Evolutionary conservation across 2,329 filamentous ascomycete species (phyloP).

Genomic region (Aureobasidium sp.): DNA sequence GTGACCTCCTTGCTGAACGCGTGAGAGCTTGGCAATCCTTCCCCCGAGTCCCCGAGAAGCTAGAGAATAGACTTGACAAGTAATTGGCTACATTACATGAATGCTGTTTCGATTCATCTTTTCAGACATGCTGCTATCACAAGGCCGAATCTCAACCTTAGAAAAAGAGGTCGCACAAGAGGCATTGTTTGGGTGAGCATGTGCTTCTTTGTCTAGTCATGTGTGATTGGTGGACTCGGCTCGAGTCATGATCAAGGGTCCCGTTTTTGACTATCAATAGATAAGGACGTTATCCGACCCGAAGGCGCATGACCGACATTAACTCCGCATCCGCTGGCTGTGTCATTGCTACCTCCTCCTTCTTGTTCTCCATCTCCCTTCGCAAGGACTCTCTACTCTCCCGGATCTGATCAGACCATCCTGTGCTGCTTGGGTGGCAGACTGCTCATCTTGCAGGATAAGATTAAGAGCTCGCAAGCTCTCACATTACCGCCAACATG

Average conservation of each 20-base stretch:
- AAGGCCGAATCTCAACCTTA: neutral
- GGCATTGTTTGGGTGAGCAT: neutral
- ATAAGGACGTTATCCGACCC: slow-evolving; percentile 4
- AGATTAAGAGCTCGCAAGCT: neutral
- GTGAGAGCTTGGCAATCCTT: slow-evolving; percentile 6
- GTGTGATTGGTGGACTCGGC: neutral
- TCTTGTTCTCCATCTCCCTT: neutral
- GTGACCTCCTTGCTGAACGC: neutral
- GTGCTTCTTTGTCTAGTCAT: neutral
- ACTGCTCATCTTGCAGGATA: neutral
- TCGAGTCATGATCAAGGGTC: neutral
- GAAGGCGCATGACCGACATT: slow-evolving; percentile 10
- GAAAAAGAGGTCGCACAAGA: neutral
- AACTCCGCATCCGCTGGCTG: slow-evolving; percentile 10
- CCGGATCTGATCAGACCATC: neutral
- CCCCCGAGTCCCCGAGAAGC: neutral
- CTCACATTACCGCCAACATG: slow-evolving; percentile 46
- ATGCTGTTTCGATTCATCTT: neutral
- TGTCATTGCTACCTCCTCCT: neutral
- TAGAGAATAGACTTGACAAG: neutral
- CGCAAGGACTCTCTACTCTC: neutral
- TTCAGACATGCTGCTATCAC: neutral
- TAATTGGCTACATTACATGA: neutral
- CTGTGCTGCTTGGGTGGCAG: neutral
- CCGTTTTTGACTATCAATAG: slow-evolving; percentile 7